Evolutionary conservation across 768 basidiomycete species (phyloP).

Genomic region (Pholiota molesta): DNA sequence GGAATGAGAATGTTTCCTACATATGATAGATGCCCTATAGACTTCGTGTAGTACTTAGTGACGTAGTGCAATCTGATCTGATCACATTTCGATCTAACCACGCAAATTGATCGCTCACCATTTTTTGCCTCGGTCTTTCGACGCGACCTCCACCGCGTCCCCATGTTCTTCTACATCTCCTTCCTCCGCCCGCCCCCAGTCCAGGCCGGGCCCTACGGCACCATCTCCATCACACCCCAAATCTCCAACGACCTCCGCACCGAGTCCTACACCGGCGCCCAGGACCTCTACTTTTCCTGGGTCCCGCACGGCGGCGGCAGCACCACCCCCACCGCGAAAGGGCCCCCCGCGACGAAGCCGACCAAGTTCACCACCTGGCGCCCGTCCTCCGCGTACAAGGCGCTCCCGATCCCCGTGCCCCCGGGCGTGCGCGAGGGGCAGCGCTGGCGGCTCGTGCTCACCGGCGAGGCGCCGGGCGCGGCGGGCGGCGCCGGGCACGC

Average conservation of each 20-base stretch:
- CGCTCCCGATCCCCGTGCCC: conserved; percentile 70
- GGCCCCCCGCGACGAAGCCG: conserved; percentile 39
- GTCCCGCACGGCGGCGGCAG: conserved; percentile 18
- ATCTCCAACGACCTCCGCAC: conserved; percentile 91
- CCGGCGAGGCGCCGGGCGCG: conserved; percentile 27
- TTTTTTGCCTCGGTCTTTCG: neutral
- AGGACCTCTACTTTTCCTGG: conserved; percentile 80
- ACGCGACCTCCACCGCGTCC: too few relatives aligned
- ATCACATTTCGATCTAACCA: neutral
- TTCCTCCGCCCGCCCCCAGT: conserved; percentile 86
- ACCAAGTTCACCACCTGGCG: conserved; percentile 79
- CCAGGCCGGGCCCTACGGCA: conserved; percentile 42
- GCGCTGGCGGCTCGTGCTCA: conserved; percentile 68
- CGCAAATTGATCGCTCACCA: neutral
- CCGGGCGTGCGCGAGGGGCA: conserved; percentile 52
- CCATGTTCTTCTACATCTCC: conserved; percentile 88
- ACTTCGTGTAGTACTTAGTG: neutral
- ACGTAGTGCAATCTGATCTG: neutral
- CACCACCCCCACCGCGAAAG: neutral
- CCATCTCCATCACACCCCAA: conserved; percentile 75
- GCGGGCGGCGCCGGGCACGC: conserved; percentile 22
- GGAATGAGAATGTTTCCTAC: neutral
- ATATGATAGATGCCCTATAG: neutral
- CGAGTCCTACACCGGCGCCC: conserved; percentile 55
- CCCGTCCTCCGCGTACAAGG: conserved; percentile 70